Base-by-base conservation (phyloP, 495 filamentous ascomycete genomes). In the Apiosordaria backusii region DNA sequence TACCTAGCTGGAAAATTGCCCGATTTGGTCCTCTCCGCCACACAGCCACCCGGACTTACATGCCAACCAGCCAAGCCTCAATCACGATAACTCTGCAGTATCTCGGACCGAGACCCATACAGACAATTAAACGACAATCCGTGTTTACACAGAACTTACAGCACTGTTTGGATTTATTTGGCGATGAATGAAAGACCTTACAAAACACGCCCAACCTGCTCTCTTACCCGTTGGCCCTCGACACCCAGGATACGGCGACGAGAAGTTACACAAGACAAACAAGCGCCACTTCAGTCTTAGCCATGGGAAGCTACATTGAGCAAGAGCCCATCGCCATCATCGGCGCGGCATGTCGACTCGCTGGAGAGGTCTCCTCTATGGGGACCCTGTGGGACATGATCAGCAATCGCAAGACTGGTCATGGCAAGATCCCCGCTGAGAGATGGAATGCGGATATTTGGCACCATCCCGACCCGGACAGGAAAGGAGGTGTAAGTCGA, bases 251-350 rank as follows among this genome's bases (percentile, higher is more conserved):
- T 35, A 5, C 29, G 3, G 10, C 29, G 10, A 10, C 5, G 29
- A 4, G 6, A 35, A 10, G 23, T 25, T 23, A 22, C 55, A 23
- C 13, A 21, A 23, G n/a, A 21, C n/a, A 24, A 58, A 3, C 55
- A 15, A 24, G 15, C 18, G 23, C 18, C 18, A 24, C 55, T 25
- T 23, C 19, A 58, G n/a, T 19, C 21, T 7, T 15, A 58, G 55
- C 55, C 4, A 58, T 58, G 55, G 55, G 21, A 23, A 15, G n/a
- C n/a, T n/a, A 15, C 55, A 24, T 5, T 25, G 13, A 16, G 24
- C 19, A 58, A 9, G 55, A 58, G 2, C 55, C 55, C 19, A 60
- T 60, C 26, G 58, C 58, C 58, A 60, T 60, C 26, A 60, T 60
- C 6, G 58, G 58, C 25, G 26, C 26, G 23, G 58, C 58, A n/a